These are phyloP conservation scores for Gynochthodes officinalis DNA, from an alignment of 257 asterid species.

Conservation along the genomic window DNA sequence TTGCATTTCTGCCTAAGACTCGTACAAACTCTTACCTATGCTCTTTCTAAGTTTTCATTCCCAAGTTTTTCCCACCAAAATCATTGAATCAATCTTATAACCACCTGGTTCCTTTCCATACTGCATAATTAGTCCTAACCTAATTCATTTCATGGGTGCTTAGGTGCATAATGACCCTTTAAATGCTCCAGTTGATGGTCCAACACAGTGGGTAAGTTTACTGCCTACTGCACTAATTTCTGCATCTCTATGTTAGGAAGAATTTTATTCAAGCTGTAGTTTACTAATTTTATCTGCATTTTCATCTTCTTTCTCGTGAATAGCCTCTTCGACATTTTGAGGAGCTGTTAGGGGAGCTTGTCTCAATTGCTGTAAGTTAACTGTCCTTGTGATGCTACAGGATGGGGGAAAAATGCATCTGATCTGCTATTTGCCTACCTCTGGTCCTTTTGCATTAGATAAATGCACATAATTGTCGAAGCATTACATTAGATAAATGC, in stretches of 20 bases:
- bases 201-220: constrained; percentile 90
- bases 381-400: neutral
- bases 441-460: neutral
- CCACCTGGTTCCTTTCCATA: neutral
- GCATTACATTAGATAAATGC: neutral
- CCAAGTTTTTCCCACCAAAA: neutral
- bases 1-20: neutral
- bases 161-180: constrained; percentile 91
- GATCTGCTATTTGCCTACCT: neutral
- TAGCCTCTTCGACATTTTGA: constrained; percentile 95
- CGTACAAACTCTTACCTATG: too few relatives aligned
- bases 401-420: neutral
- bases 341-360: constrained; percentile 82
- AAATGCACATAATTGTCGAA: neutral
- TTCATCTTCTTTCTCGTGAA: constrained; percentile 17
- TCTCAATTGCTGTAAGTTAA: constrained; percentile 70
- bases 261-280: neutral
- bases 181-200: constrained; percentile 98
- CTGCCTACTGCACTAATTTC: neutral
- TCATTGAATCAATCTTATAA: neutral
- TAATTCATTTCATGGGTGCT: constrained; percentile 13
- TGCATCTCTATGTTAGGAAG: neutral
- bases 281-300: neutral
- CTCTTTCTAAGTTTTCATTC: neutral
- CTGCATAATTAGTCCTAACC: neutral